Conservation (phyloP, 768 basidiomycete species). For the Suillus weaverae region DNA sequence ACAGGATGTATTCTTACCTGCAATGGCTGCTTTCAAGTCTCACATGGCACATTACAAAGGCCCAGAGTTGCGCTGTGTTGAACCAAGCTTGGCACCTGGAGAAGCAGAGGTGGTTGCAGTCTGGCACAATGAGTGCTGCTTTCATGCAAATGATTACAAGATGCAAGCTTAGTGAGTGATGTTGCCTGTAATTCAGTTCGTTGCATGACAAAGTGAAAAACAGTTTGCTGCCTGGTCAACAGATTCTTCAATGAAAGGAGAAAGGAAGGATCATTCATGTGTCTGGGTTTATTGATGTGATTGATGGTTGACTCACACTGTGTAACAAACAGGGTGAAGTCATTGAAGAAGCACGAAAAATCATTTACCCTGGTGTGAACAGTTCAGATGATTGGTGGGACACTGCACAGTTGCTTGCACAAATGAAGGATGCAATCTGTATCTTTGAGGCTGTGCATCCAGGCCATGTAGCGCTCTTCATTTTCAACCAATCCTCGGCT, state of each 20-base stretch:
- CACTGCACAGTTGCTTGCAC: constrained; percentile 4
- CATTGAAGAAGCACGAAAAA: constrained; percentile 22
- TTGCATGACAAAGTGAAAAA: too few species aligned
- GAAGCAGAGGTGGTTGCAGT: too few species aligned
- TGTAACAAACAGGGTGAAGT: constrained; percentile 21
- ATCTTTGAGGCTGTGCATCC: constrained; percentile 39
- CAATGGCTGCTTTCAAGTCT: too few species aligned
- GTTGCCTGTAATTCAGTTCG: too few species aligned
- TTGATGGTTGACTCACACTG: constrained; percentile 30
- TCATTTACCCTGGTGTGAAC: constrained; percentile 22
- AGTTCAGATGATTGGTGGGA: constrained; percentile 13
- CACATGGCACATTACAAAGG: too few species aligned
- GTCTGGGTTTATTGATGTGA: constrained; percentile 40
- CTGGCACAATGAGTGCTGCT: too few species aligned
- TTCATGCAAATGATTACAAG: too few species aligned
- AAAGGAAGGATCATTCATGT: constrained; percentile 37
- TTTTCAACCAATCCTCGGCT: constrained; percentile 16
- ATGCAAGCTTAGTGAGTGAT: too few species aligned
- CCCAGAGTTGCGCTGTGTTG: too few species aligned
- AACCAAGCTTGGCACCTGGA: too few species aligned
- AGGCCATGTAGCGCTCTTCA: constrained; percentile 17
- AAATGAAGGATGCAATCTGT: constrained; percentile 4
- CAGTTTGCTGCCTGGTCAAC: constrained; percentile 11
- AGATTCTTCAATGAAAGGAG: constrained; percentile 26
- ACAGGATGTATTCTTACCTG: too few species aligned